phyloP scores from a whole-genome alignment of 768 basidiomycete genomes.

The Serendipita sp. region DNA sequence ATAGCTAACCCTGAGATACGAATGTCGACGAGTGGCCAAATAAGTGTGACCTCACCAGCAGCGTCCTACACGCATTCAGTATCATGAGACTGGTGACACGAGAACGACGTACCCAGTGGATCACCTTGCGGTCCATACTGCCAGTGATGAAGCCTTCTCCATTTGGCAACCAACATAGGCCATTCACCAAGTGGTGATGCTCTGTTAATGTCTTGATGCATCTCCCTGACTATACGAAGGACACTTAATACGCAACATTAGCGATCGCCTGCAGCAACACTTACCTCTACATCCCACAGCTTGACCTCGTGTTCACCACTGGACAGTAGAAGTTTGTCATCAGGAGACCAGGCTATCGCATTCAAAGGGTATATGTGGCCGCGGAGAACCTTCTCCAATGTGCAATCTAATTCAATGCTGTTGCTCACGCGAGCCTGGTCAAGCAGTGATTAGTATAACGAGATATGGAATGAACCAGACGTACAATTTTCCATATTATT shows the following conservation, averaged over 20 bases:
- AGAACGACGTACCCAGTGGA: constrained; percentile 54
- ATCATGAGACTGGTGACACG: not conserved
- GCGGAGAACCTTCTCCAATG: constrained; percentile 38
- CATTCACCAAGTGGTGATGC: constrained; percentile 57
- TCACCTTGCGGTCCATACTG: constrained; percentile 68
- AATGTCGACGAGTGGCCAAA: constrained; percentile 51
- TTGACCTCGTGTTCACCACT: constrained; percentile 67
- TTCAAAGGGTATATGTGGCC: constrained; percentile 71
- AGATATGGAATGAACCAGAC: constrained; percentile 17
- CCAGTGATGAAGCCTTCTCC: constrained; percentile 81
- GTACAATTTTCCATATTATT: constrained; percentile 78
- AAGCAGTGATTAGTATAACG: constrained; percentile 1
- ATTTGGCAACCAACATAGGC: constrained; percentile 78
- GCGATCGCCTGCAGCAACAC: constrained; percentile 11
- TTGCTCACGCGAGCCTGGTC: constrained; percentile 3
- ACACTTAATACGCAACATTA: constrained; percentile 2
- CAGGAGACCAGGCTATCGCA: constrained; percentile 82
- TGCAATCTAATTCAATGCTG: constrained; percentile 37
- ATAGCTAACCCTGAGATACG: constrained; percentile 78
- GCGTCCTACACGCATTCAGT: constrained; percentile 35
- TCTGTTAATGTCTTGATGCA: constrained; percentile 47
- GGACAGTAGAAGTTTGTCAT: constrained; percentile 70
- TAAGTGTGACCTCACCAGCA: constrained; percentile 52
- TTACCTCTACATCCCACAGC: constrained; percentile 80
- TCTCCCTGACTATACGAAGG: constrained; percentile 44